Conservation (phyloP, 495 filamentous ascomycete species). For the Cudoniella acicularis region DNA sequence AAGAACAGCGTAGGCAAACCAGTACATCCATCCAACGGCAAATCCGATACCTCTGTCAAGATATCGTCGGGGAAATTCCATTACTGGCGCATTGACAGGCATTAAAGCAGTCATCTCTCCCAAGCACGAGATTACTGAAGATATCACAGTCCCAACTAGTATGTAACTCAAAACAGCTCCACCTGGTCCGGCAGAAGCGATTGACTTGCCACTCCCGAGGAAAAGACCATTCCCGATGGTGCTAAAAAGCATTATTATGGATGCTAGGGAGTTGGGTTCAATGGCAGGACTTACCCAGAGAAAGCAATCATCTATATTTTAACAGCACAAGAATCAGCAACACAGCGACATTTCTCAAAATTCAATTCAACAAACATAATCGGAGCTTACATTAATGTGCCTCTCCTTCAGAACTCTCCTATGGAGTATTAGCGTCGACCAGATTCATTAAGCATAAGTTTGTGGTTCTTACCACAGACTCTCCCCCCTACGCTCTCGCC, state of each 20-base stretch:
- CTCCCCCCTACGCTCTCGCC: conserved; percentile 28
- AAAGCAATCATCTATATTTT: conserved; percentile 35
- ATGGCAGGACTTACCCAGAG: conserved; percentile 30
- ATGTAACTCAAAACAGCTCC: conserved; percentile 37
- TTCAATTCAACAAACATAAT: neutral
- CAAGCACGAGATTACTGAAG: conserved; percentile 45
- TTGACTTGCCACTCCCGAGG: conserved; percentile 32
- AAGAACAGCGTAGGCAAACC: conserved; percentile 42
- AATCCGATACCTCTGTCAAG: conserved; percentile 45
- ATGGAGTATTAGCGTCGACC: neutral
- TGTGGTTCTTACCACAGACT: conserved; percentile 29
- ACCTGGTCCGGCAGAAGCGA: conserved; percentile 34
- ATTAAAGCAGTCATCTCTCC: conserved; percentile 52
- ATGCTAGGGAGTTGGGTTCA: no score
- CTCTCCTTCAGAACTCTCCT: conserved; percentile 36
- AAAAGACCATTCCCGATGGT: conserved; percentile 38
- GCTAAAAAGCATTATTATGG: conserved; percentile 2
- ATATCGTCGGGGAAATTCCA: conserved; percentile 47
- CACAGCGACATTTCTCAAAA: neutral
- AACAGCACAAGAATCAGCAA: neutral
- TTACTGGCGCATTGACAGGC: conserved; percentile 46
- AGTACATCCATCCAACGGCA: conserved; percentile 53
- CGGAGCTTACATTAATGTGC: conserved; percentile 33
- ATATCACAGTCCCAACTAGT: conserved; percentile 45
- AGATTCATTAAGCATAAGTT: neutral